Evolutionary conservation across 345 rosid genomes (phyloP), one percentile per base, ranked within the genome.

Genomic region (Euphorbia peplus): DNA sequence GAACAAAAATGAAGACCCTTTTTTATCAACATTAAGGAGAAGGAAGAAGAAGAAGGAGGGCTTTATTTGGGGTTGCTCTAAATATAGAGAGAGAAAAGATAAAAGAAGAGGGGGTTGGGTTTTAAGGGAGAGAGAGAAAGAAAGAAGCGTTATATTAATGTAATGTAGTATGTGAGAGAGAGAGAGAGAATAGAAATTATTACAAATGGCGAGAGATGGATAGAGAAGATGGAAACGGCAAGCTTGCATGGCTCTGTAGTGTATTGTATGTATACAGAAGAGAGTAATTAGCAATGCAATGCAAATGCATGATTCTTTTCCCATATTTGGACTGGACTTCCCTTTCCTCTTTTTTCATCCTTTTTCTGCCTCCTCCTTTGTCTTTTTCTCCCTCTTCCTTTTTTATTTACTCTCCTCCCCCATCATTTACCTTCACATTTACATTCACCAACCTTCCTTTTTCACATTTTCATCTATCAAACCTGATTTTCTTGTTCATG

Each of bases 191-290:
- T n/a, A 67, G 61, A 60, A 22, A 68, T 58, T 25, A 46, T 48
- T 67, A 72, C 67, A 72, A 75, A 75, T 66, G 74, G 73, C 77
- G 32, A 52, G 75, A 52, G 67, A 70, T 74, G 70, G 75, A 46
- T 74, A 72, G 75, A 46, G 60, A 52, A 64, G 72, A 76, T 70
- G 54, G 79, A 83, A 83, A 80, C 74, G 82, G 88, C 78, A 80
- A 83, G 80, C 70, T 84, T 87, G 92, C 89, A 86, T 87, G 86
- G 75, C 86, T 79, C 80, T 73, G 82, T 71, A n/a, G n/a, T n/a
- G n/a, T n/a, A n/a, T n/a, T n/a, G n/a, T n/a, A n/a, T n/a, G n/a
- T n/a, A n/a, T n/a, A n/a, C n/a, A n/a, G n/a, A n/a, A n/a, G n/a
- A n/a, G n/a, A n/a, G n/a, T n/a, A n/a, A n/a, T n/a, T n/a, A n/a